phyloP scores from a whole-genome alignment of 352 stramenopile species.

The Phytophthora cryptogea region DNA sequence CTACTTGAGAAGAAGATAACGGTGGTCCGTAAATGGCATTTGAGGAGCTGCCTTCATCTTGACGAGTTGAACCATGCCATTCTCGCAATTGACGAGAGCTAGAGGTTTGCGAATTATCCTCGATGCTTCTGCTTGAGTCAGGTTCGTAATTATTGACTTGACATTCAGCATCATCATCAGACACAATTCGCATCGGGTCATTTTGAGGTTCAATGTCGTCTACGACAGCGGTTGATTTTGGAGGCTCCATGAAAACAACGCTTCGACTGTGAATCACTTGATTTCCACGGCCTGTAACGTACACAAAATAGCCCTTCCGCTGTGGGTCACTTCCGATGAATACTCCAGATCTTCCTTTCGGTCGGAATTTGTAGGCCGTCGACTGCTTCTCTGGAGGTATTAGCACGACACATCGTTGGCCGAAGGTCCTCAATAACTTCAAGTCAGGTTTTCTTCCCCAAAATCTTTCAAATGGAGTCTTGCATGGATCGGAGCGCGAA shows the following conservation, averaged over 20 bases:
- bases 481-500: neutral
- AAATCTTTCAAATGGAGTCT: slow-evolving; percentile 9
- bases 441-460: slow-evolving; percentile 14
- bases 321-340: slow-evolving; percentile 15
- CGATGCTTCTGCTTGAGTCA: no score
- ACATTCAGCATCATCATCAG: no score
- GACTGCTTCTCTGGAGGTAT: slow-evolving; percentile 4
- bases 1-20: no score
- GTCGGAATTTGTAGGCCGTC: neutral
- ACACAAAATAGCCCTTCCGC: slow-evolving; percentile 16
- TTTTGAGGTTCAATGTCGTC: no score
- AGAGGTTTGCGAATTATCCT: no score
- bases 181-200: no score
- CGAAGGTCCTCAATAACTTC: slow-evolving; percentile 3
- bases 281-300: slow-evolving; percentile 1
- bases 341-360: slow-evolving; percentile 1
- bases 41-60: no score
- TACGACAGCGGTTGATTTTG: no score
- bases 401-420: slow-evolving; percentile 6
- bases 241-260: slow-evolving; percentile 12
- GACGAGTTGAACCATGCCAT: no score
- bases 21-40: no score
- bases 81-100: no score
- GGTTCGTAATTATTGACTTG: no score
- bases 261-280: slow-evolving; percentile 10